phyloP scores from a whole-genome alignment of 805 yeast species.

The Lipomyces lipofer region DNA sequence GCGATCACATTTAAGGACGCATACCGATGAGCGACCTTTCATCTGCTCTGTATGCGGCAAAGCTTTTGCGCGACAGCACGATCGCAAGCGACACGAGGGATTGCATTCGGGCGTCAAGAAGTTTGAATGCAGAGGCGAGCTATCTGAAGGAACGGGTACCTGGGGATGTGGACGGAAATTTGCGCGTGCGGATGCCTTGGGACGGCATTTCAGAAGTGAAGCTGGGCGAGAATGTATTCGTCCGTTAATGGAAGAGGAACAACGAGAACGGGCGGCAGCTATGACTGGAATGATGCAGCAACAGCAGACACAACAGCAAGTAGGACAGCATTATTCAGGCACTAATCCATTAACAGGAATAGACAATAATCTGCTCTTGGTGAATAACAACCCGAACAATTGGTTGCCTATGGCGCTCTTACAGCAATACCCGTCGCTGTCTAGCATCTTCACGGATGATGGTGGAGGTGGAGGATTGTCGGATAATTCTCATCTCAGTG shows the following conservation, averaged over 20 bases:
- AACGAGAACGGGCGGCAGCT: slow-evolving; percentile 20
- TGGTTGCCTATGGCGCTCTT: slow-evolving; percentile 27
- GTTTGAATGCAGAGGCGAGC: slow-evolving; percentile 62
- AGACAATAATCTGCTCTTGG: slow-evolving; percentile 8
- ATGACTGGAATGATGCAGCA: not conserved
- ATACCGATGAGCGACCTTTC: slow-evolving; percentile 70
- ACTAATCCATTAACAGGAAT: not conserved
- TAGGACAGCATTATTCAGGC: not conserved
- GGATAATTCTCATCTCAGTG: not conserved
- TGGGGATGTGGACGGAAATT: slow-evolving; percentile 80
- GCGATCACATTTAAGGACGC: slow-evolving; percentile 88
- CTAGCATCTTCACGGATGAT: slow-evolving; percentile 7
- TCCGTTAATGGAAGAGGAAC: slow-evolving; percentile 62
- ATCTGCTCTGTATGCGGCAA: slow-evolving; percentile 63
- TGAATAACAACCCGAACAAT: not conserved
- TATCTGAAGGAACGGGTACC: slow-evolving; percentile 55
- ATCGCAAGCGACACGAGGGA: slow-evolving; percentile 71
- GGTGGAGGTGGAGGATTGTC: slow-evolving; percentile 5
- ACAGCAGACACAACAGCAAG: not conserved
- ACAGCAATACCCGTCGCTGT: slow-evolving; percentile 27
- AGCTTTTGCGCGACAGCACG: slow-evolving; percentile 76
- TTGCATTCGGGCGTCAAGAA: slow-evolving; percentile 73
- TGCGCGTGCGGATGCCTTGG: slow-evolving; percentile 76
- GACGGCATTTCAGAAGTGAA: slow-evolving; percentile 74
- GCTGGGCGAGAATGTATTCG: slow-evolving; percentile 69